Evolutionary conservation across 129 eudicot species (phyloP).

Genomic region (Daucus carota): DNA sequence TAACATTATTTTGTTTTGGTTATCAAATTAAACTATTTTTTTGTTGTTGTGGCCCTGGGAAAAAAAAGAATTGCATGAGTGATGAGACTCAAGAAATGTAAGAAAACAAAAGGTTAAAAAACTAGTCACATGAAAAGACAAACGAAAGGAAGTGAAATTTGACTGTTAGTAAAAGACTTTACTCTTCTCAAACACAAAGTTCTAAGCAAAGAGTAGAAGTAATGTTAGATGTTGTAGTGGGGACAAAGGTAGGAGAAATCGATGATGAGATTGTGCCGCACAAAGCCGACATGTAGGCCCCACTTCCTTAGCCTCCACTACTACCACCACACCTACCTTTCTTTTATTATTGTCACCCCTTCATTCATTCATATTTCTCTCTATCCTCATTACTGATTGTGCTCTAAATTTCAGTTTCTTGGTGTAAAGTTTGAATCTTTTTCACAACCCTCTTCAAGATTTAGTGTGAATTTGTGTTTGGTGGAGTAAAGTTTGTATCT

Average conservation of each 20-base stretch:
- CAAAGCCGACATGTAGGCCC: slow-evolving; percentile 71
- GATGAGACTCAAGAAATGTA: not conserved
- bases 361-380: slow-evolving; percentile 1
- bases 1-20: too few relatives aligned
- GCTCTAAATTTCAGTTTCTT: not conserved
- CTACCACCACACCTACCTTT: slow-evolving; percentile 19
- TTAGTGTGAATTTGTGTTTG: not conserved
- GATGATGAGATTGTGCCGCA: slow-evolving; percentile 57
- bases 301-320: slow-evolving; percentile 18
- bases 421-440: not conserved
- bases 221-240: slow-evolving; percentile 25
- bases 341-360: slow-evolving; percentile 1
- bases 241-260: slow-evolving; percentile 55
- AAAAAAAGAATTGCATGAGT: too few relatives aligned
- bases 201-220: not conserved
- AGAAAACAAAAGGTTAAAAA: not conserved
- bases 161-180: slow-evolving; percentile 1
- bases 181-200: not conserved
- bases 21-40: too few relatives aligned
- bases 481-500: not conserved
- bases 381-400: not conserved
- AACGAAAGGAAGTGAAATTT: slow-evolving; percentile 8
- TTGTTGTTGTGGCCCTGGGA: too few relatives aligned
- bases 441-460: not conserved
- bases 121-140: not conserved